Evolutionary conservation across 371 early-diverging fungal species (phyloP).

Genomic region (Syncephalastrum sp.): DNA sequence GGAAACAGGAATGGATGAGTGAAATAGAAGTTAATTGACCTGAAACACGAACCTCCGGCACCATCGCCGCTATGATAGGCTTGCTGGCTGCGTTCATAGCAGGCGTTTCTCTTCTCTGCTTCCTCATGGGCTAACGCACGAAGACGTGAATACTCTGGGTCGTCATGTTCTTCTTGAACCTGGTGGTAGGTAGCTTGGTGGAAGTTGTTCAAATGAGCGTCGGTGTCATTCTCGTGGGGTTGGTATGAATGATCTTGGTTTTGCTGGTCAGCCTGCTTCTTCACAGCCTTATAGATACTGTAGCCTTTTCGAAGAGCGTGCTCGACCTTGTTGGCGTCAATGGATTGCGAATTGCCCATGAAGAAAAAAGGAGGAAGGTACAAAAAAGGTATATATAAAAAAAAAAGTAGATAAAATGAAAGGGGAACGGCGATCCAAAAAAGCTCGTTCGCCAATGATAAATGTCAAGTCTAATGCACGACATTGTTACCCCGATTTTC

Average conservation of each 20-base stretch:
- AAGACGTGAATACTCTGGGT: constrained; percentile 33
- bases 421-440: not conserved
- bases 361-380: not conserved
- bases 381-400: not conserved
- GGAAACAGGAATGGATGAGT: not conserved
- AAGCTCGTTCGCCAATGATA: too few species aligned
- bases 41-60: constrained; percentile 27
- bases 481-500: too few species aligned
- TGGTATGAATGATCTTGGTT: constrained; percentile 15
- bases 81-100: constrained; percentile 39
- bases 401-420: not conserved
- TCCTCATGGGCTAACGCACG: constrained; percentile 42
- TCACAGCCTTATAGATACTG: constrained; percentile 25
- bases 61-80: constrained; percentile 46
- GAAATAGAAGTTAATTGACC: not conserved
- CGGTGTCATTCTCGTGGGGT: constrained; percentile 13
- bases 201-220: not conserved
- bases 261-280: constrained; percentile 21
- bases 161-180: constrained; percentile 25
- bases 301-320: constrained; percentile 24
- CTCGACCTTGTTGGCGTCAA: constrained; percentile 19
- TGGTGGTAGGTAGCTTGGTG: constrained; percentile 9
- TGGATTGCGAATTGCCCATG: constrained; percentile 46
- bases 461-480: too few species aligned
- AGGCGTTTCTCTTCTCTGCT: constrained; percentile 43